Conservation (phyloP, 345 rosid species). For the Syzygium jambos region DNA sequence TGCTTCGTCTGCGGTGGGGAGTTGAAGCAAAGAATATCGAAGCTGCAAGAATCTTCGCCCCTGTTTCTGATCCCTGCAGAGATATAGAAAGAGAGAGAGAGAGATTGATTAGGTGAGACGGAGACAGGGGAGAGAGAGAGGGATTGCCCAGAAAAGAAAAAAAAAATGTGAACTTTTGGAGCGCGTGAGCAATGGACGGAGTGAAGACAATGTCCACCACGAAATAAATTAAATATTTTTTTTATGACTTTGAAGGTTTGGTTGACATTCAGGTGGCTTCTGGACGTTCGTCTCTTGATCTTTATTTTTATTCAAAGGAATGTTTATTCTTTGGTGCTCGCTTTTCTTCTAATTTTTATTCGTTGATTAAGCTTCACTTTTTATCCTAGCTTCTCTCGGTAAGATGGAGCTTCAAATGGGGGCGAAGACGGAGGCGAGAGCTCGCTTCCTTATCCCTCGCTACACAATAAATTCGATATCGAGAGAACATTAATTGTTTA, state of each 20-base stretch:
- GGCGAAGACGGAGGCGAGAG: not conserved
- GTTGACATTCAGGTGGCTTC: not conserved
- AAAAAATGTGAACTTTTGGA: not conserved
- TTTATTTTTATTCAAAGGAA: not conserved
- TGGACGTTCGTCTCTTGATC: not conserved
- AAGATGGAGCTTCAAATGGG: not conserved
- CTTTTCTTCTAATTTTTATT: not conserved
- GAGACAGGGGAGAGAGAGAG: slow-evolving; percentile 1
- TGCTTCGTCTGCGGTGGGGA: not conserved
- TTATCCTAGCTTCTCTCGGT: not conserved
- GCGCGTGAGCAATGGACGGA: not conserved
- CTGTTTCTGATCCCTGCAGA: not conserved
- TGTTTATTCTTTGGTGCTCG: too few species aligned
- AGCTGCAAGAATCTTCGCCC: not conserved
- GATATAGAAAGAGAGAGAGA: not conserved
- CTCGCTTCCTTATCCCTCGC: not conserved
- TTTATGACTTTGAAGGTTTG: not conserved
- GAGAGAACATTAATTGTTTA: too few species aligned
- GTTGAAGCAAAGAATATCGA: not conserved
- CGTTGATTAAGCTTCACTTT: not conserved
- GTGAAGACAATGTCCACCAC: not conserved
- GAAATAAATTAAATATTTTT: not conserved
- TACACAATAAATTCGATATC: not conserved
- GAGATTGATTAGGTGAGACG: not conserved
- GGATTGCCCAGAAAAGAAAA: not conserved